phyloP scores from a whole-genome alignment of 208 protist species.

The Lotmaria passim region DNA sequence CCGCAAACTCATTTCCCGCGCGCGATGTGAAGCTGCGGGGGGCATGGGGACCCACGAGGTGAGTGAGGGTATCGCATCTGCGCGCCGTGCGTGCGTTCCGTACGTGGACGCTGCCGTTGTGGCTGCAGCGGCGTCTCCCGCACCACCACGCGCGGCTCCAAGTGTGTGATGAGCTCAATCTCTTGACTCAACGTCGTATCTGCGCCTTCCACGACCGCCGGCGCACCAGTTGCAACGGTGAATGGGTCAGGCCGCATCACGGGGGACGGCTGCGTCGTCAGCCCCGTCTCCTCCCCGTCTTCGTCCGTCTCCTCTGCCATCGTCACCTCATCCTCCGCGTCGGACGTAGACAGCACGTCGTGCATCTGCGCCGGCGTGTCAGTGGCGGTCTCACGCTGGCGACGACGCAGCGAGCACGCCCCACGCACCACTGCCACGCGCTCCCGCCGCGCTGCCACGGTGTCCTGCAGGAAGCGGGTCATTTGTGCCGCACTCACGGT shows the following conservation, averaged over 20 bases:
- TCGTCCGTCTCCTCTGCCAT: background rate
- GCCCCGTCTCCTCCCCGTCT: background rate
- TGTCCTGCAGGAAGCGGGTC: constrained; percentile 45
- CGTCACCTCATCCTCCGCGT: background rate
- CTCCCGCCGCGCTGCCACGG: constrained; percentile 25
- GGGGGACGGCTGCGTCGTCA: constrained; percentile 8
- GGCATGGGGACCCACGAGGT: background rate
- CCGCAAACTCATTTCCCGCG: constrained; percentile 3
- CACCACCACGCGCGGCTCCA: background rate
- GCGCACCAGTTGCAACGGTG: too few relatives aligned
- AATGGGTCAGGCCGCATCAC: too few relatives aligned
- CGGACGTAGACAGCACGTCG: background rate
- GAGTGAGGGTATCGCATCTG: background rate
- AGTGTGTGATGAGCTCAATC: constrained; percentile 21
- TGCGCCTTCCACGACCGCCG: background rate
- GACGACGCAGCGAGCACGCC: constrained; percentile 13
- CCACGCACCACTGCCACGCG: constrained; percentile 42
- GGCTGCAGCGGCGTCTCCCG: constrained; percentile 15
- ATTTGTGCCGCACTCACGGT: constrained; percentile 29
- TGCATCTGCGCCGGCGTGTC: background rate
- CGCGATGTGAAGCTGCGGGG: constrained; percentile 1
- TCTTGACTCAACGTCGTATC: constrained; percentile 11
- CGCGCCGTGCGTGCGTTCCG: background rate
- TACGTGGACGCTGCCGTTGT: constrained; percentile 19
- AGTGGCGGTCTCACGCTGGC: constrained; percentile 3